phyloP scores from a whole-genome alignment of 1,284 basidiomycete genomes.

The Fomitopsis schrenkii region DNA sequence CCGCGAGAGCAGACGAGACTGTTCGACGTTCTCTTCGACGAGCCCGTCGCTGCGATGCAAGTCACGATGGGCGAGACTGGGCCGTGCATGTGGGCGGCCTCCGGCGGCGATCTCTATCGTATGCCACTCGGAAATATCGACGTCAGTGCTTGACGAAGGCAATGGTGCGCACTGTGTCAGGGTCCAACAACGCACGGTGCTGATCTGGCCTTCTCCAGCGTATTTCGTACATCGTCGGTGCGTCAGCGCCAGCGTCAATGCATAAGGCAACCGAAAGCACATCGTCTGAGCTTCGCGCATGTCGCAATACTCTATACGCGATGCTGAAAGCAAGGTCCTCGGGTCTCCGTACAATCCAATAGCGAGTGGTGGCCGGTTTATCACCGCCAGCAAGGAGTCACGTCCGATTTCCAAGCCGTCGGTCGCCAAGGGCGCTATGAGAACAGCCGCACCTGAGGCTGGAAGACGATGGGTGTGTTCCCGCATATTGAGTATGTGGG shows the following conservation, averaged over 20 bases:
- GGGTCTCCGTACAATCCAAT: not conserved
- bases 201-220: not conserved
- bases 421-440: not conserved
- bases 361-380: not conserved
- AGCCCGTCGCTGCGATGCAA: constrained; percentile 16
- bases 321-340: not conserved
- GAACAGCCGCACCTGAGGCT: not conserved
- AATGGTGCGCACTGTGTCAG: not conserved
- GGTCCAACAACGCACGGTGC: not conserved
- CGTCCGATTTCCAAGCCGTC: not conserved
- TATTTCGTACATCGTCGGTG: not conserved
- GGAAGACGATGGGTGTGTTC: not conserved
- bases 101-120: constrained; percentile 8
- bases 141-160: not conserved
- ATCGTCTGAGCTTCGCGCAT: not conserved
- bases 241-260: not conserved
- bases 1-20: not conserved
- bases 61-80: constrained; percentile 9
- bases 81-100: constrained; percentile 14
- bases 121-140: not conserved
- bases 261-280: not conserved
- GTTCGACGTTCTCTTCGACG: constrained; percentile 1
- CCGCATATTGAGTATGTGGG: not conserved
- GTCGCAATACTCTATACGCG: not conserved
- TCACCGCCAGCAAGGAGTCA: not conserved